Conservation (phyloP, 2,329 filamentous ascomycete genomes). For the Byssochlamys sp. region DNA sequence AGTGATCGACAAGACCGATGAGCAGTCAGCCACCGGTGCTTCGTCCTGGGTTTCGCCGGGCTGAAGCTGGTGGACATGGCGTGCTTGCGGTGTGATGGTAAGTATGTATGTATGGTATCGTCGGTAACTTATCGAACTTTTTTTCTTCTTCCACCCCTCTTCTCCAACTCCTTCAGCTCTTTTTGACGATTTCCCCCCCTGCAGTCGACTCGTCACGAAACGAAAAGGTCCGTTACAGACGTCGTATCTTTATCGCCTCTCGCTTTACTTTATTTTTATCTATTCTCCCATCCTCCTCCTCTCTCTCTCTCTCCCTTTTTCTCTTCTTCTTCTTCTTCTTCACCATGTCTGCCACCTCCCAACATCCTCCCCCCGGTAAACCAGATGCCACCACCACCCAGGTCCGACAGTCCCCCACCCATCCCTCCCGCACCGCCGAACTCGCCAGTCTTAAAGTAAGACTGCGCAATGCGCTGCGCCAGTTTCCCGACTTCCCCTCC, state of each 20-base stretch:
- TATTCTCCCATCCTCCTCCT: slow-evolving; percentile 10
- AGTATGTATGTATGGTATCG: neutral
- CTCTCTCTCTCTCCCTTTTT: slow-evolving; percentile 6
- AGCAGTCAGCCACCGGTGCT: neutral
- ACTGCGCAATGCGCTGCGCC: slow-evolving; percentile 64
- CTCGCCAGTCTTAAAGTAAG: slow-evolving; percentile 55
- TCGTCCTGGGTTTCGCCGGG: neutral
- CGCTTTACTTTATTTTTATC: slow-evolving; percentile 14
- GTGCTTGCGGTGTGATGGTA: neutral
- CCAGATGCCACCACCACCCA: slow-evolving; percentile 34
- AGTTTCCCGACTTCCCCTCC: slow-evolving; percentile 84
- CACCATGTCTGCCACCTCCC: slow-evolving; percentile 31
- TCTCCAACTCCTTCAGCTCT: slow-evolving; percentile 2
- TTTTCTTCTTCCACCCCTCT: slow-evolving; percentile 6
- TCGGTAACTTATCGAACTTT: slow-evolving; percentile 6
- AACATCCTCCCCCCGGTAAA: slow-evolving; percentile 13
- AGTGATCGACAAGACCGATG: neutral
- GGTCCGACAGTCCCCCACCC: slow-evolving; percentile 36
- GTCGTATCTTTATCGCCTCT: slow-evolving; percentile 13
- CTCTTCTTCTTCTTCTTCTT: slow-evolving; percentile 9
- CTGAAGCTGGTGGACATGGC: neutral
- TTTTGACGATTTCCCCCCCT: neutral
- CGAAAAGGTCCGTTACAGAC: neutral
- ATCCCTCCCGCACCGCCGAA: slow-evolving; percentile 43
- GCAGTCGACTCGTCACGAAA: neutral